These are phyloP conservation scores for Debaryomyces hansenii DNA, from an alignment of 805 yeast genomes.

Conservation along the genomic window DNA sequence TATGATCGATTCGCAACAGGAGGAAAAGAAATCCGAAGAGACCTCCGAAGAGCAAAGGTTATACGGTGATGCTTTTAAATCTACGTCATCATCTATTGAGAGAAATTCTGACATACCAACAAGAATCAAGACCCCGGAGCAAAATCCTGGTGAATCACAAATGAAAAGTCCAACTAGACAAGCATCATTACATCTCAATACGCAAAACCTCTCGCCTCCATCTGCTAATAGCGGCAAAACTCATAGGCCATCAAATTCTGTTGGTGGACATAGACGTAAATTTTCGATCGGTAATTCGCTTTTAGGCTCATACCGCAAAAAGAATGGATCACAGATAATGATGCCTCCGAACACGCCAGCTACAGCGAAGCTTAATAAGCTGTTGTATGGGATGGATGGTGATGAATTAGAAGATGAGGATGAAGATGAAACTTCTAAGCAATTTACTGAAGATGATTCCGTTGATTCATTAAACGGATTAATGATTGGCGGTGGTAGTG, in stretches of 20 bases:
- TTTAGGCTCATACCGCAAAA: conserved; percentile 49
- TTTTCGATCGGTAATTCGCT: conserved; percentile 63
- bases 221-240: conserved; percentile 29
- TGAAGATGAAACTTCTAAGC: conserved; percentile 24
- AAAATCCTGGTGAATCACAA: conserved; percentile 11
- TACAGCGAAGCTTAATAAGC: conserved; percentile 38
- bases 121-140: conserved; percentile 27
- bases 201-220: conserved; percentile 28
- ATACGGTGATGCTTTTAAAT: conserved; percentile 41
- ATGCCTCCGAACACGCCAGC: conserved; percentile 60
- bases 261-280: conserved; percentile 54
- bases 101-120: conserved; percentile 16
- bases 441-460: conserved; percentile 54
- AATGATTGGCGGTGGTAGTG: conserved; percentile 50
- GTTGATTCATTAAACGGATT: conserved; percentile 55
- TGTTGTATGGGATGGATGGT: conserved; percentile 27
- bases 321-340: conserved; percentile 39
- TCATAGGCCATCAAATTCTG: conserved; percentile 40
- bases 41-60: conserved; percentile 32
- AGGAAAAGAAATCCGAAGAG: conserved; percentile 14
- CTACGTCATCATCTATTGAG: conserved; percentile 31
- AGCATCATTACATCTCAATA: conserved; percentile 35
- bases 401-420: conserved; percentile 31
- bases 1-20: conserved; percentile 4
- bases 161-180: conserved; percentile 33